phyloP scores from a whole-genome alignment of 768 basidiomycete genomes.

The Phallus indusiatus region DNA sequence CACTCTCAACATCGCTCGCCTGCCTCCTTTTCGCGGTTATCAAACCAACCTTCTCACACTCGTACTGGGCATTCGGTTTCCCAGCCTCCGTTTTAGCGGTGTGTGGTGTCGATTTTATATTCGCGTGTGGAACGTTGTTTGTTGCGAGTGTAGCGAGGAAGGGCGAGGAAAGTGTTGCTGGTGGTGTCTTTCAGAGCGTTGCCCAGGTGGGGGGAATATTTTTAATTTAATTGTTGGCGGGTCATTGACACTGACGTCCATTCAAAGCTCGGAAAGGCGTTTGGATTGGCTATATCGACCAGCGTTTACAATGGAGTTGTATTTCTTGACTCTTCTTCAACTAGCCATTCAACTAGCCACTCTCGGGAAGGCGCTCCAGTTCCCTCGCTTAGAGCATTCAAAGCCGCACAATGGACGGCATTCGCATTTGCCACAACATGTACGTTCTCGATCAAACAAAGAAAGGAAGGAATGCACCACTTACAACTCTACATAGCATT shows the following conservation, averaged over 20 bases:
- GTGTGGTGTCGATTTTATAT: constrained; percentile 73
- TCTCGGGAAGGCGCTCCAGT: constrained; percentile 23
- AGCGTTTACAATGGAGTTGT: constrained; percentile 58
- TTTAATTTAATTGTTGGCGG: too few species aligned
- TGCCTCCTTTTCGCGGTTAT: constrained; percentile 64
- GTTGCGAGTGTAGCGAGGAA: constrained; percentile 57
- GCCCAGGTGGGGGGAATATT: constrained; percentile 39
- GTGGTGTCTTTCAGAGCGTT: constrained; percentile 73
- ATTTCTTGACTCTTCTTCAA: constrained; percentile 19
- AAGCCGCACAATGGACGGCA: constrained; percentile 53
- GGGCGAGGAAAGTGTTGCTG: constrained; percentile 68
- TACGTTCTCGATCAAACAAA: constrained; percentile 23
- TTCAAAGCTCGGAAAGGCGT: constrained; percentile 50
- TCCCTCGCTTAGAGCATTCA: constrained; percentile 45
- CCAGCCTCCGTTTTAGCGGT: constrained; percentile 56
- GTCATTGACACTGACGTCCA: neutral
- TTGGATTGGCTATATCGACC: constrained; percentile 64
- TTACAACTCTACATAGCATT: constrained; percentile 14
- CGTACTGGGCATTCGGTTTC: constrained; percentile 71
- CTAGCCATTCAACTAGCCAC: too few species aligned
- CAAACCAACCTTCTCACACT: constrained; percentile 30
- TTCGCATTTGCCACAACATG: constrained; percentile 56
- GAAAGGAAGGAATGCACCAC: neutral
- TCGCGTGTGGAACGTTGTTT: constrained; percentile 62
- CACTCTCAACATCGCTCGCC: constrained; percentile 46